Base-by-base conservation (phyloP, 768 basidiomycete genomes). In the Rhizopogon vulgaris region DNA sequence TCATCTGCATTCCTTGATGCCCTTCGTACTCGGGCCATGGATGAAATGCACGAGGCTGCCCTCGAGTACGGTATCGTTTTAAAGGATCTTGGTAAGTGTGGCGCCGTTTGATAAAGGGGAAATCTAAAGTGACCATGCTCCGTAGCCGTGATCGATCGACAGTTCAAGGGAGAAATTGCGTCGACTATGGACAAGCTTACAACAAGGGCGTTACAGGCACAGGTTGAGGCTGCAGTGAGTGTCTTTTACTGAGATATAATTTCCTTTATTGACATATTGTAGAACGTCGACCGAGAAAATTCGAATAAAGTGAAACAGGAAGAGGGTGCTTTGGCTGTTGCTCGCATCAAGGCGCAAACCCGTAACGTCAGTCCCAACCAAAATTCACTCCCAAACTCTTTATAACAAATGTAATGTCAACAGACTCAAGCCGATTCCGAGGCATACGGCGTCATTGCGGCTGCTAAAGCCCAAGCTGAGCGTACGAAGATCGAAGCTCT, bases 161-260 rank as follows among this genome's bases (percentile, higher is more conserved):
- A 90, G 59, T 92, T 92, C 74, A 91, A 92, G 73, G 89, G 88
- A 53, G 89, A 92, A 61, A 90, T 90, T 57, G 90, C 87, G 1
- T 71, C 78, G 25, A 88, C 87, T 1, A 91, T 90, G 89, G 85
- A 90, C 62, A 87, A 88, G 62, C 74, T 90, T 49, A 91, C 87
- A 60, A 87, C 87, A 3, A 78, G 90, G 58, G 90, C 87, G 18
- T 72, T 92, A 36, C 87, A 92, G 63, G 87, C 90, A 9, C 90
- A 93, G 65, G 89, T 92, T 27, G 90, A 92, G 65, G 88, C 89
- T 41, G 88, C 88, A 25, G 84, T 86, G 64, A 61, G 80, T 69
- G 28, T 27, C 27, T 34, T 38, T 4, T 4, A 15, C 37, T 51
- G 6, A 40, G n/a, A 7, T 7, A 22, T 6, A n/a, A 5, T 42